Base-by-base conservation (phyloP, 768 basidiomycete genomes). In the Collybiopsis luxurians region DNA sequence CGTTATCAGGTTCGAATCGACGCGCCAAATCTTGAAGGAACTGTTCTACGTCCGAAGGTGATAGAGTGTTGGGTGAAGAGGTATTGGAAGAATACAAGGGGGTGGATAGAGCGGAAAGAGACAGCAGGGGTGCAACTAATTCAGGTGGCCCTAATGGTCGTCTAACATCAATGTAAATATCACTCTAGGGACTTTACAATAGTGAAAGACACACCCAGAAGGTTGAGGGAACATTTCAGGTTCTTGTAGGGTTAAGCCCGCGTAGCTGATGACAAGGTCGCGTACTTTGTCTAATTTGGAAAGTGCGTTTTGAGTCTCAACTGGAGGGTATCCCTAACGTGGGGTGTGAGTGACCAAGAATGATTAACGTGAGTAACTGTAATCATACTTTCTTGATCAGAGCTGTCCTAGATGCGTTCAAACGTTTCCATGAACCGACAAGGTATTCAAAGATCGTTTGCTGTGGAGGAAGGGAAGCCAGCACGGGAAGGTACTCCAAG, bases 161-260 rank as follows among this genome's bases (percentile, higher is more conserved):
- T 7, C 90, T 92, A 55, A 34, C 24, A 30, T 15, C 2, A 38
- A 27, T 24, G 24, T 24, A 26, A 13, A 19, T 26, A 23, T 13
- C 5, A 3, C 19, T 39, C 12, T 44, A 6, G 23, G 6, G n/a
- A n/a, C n/a, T n/a, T n/a, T n/a, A 39, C 43, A 36, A 30, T 17
- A 11, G 15, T 12, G 40, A 17, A 15, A 21, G 6, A 10, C 82
- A 58, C 69, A 91, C 94, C 84, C 81, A 53, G 71, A 55, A 10
- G 95, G 95, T 62, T 97, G 92, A 47, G 93, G 90, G 62, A 99
- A 98, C 89, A 98, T 95, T 38, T 86, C 86, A 1, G 95, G 91
- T 58, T 95, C 95, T 71, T 95, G 93, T 10, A 99, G 75, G 23
- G 82, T 89, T 47, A 98, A 79, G 4, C 95, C 95, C 11, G 87